These are phyloP conservation scores for Stachybotrys echinatus DNA, from an alignment of 2,329 filamentous ascomycete genomes.

Conservation along the genomic window DNA sequence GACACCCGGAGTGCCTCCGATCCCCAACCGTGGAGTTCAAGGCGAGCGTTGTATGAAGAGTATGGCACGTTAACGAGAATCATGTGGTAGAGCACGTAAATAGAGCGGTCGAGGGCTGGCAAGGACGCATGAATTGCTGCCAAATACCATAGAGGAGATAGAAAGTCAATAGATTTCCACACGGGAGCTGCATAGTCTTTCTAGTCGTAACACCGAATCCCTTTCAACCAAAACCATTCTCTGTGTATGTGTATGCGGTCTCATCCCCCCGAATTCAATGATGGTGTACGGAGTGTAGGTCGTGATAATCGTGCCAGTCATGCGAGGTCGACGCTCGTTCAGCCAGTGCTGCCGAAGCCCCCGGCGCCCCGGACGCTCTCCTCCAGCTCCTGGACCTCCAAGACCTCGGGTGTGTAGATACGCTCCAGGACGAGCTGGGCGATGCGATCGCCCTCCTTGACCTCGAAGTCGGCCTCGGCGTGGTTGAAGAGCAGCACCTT, in stretches of 20 bases:
- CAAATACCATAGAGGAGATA: conserved; percentile 4
- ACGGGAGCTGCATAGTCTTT: background rate
- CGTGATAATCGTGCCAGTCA: background rate
- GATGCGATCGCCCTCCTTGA: conserved; percentile 83
- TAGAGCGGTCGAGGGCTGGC: background rate
- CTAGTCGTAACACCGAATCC: too few species aligned
- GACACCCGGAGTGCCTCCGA: conserved; percentile 65
- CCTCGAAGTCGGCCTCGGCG: conserved; percentile 70
- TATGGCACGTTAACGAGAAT: background rate
- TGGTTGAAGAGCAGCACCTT: conserved; percentile 96
- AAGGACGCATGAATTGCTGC: background rate
- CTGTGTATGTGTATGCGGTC: too few species aligned
- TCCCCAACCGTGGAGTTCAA: conserved; percentile 60
- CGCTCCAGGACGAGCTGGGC: conserved; percentile 92
- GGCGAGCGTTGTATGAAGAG: conserved; percentile 43
- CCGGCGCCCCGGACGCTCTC: conserved; percentile 87
- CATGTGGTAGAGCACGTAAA: background rate
- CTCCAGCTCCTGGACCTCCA: conserved; percentile 83
- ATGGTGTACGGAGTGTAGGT: background rate
- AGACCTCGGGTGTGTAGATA: conserved; percentile 87
- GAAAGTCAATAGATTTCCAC: conserved; percentile 10
- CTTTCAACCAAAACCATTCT: too few species aligned
- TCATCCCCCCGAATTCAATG: background rate
- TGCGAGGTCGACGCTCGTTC: background rate
- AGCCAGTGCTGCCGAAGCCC: conserved; percentile 85